Evolutionary conservation across 192 early-diverging fungal genomes (phyloP).

Genomic region (Linnemannia schmuckeri): DNA sequence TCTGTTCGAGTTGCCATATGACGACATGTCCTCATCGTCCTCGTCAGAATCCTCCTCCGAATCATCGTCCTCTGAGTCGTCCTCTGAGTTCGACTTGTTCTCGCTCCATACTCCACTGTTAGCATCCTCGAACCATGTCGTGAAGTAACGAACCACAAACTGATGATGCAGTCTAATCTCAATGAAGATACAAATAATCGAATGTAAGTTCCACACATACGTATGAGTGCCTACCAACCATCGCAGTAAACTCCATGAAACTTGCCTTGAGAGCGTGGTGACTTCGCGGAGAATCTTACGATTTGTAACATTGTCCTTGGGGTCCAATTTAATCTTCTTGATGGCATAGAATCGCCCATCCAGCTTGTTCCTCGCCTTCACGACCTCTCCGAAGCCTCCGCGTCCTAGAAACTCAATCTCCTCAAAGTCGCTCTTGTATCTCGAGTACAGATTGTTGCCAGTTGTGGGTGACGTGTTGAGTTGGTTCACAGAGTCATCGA

Average conservation of each 20-base stretch:
- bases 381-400: conserved; percentile 95
- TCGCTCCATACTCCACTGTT: conserved; percentile 30
- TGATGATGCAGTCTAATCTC: conserved; percentile 79
- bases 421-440: conserved; percentile 83
- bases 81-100: conserved; percentile 40
- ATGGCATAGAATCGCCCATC: conserved; percentile 91
- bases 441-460: conserved; percentile 61
- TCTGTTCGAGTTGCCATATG: conserved; percentile 16
- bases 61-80: conserved; percentile 52
- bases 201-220: too few relatives aligned
- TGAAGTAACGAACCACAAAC: conserved; percentile 91
- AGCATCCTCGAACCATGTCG: conserved; percentile 90
- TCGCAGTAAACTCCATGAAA: background rate
- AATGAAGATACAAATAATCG: background rate
- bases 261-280: conserved; percentile 82
- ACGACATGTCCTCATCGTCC: conserved; percentile 13
- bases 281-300: conserved; percentile 93
- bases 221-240: too few relatives aligned
- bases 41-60: conserved; percentile 32
- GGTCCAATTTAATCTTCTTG: conserved; percentile 91
- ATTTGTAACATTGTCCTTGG: conserved; percentile 80
- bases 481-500: conserved; percentile 48
- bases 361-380: conserved; percentile 90
- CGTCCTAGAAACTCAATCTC: conserved; percentile 82
- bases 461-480: conserved; percentile 49